Base-by-base conservation (phyloP, 441 rosid species). In the Melastoma candidum region DNA sequence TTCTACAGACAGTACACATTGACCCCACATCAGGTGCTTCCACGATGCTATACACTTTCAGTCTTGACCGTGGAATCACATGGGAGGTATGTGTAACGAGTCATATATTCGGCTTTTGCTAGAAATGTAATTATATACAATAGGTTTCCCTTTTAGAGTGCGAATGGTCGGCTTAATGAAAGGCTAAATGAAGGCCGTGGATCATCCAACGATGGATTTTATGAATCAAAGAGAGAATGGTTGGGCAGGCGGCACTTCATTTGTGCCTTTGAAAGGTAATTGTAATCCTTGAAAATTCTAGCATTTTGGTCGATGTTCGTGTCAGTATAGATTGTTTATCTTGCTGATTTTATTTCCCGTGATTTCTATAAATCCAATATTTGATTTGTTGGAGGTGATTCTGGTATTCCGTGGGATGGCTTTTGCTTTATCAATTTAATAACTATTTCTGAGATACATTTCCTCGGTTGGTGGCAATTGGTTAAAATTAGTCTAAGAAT, bases 191-290 rank as follows among this genome's bases (percentile, higher is more conserved):
- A 32, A 4, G 41, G 41, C 41, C 5, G 8, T 32, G 41, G 41
- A 32, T 32, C 41, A 32, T 32, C 41, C 41, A 32, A 32, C 74
- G 99, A 89, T 67, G 97, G 99, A 49, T 93, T 93, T 64, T 93
- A 77, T 74, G 97, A 93, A 75, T 93, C 99, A 60, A 89, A 76
- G 70, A 84, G 97, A 69, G 97, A 93, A 69, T 93, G 97, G 99
- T 69, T 93, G 70, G 97, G 99, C 68, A 80, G 72, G 55, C 95
- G 89, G 24, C 99, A 93, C 75, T 80, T 81, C 63, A 74, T 89
- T 74, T 81, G 89, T 72, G 97, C 93, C 64, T 84, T 85, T 76
- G 99, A 84, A 71, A 89, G 97, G 99, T 93, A 78, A 59, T 17
- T 56, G 4, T 54, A 56, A 39, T 45, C 41, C 5, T 32, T 32